These are phyloP conservation scores for Diaporthe humulicola DNA, from an alignment of 2,329 filamentous ascomycete genomes.

Conservation along the genomic window DNA sequence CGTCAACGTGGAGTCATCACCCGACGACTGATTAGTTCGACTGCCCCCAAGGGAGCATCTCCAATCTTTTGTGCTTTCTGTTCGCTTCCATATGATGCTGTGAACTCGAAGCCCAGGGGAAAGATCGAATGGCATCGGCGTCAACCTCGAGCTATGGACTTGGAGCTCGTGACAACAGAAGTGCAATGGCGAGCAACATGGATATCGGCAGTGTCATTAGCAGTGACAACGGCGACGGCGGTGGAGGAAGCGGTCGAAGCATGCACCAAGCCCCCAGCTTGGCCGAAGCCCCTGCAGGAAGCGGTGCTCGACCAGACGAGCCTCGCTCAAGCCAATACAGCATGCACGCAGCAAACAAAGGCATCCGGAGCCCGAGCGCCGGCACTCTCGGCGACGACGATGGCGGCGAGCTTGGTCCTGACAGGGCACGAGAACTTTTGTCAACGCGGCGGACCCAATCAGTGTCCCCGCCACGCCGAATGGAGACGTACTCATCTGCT, in stretches of 20 bases:
- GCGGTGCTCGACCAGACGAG: constrained; percentile 40
- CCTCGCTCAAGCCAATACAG: constrained; percentile 33
- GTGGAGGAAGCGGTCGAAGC: constrained; percentile 44
- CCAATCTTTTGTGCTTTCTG: background rate
- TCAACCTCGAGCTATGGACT: constrained; percentile 24
- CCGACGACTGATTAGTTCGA: background rate
- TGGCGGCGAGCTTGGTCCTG: background rate
- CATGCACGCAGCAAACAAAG: constrained; percentile 9
- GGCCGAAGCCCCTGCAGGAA: constrained; percentile 48
- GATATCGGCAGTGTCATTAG: constrained; percentile 25
- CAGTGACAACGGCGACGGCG: background rate
- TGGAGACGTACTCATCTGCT: constrained; percentile 67
- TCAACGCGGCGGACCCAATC: constrained; percentile 40
- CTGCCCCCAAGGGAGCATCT: background rate
- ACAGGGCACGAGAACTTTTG: background rate
- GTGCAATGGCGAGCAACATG: constrained; percentile 25
- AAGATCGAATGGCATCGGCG: constrained; percentile 19
- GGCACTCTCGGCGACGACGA: constrained; percentile 14
- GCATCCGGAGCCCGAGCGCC: constrained; percentile 34
- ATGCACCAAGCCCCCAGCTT: constrained; percentile 51
- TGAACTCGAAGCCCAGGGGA: constrained; percentile 11
- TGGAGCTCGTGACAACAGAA: constrained; percentile 10
- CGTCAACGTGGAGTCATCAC: constrained; percentile 18
- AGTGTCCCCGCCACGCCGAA: constrained; percentile 52
- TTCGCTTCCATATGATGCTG: constrained; percentile 18